Evolutionary conservation across 768 basidiomycete species (phyloP).

Genomic region (Gyrodon lividus): DNA sequence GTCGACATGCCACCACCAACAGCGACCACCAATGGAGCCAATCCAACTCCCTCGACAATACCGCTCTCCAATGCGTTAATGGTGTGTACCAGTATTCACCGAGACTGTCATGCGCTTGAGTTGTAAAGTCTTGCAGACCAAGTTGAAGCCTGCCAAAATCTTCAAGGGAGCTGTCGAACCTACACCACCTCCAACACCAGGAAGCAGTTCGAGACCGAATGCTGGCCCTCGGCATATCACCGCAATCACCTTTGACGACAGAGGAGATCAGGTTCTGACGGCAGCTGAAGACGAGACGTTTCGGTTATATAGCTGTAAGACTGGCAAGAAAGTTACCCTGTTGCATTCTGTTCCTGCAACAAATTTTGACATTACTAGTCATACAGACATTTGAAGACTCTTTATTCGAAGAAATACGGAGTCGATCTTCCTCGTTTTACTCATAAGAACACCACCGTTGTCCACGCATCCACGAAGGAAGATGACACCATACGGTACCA

Average conservation of each 20-base stretch:
- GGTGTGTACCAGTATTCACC: constrained; percentile 34
- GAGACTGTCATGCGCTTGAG: background rate
- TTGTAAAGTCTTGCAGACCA: constrained; percentile 43
- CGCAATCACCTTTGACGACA: constrained; percentile 87
- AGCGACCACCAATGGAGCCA: constrained; percentile 35
- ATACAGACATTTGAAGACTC: constrained; percentile 66
- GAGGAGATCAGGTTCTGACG: constrained; percentile 83
- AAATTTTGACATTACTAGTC: constrained; percentile 26
- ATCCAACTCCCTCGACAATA: constrained; percentile 34
- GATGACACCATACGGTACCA: constrained; percentile 95
- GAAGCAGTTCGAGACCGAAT: constrained; percentile 34
- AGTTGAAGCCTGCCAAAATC: constrained; percentile 86
- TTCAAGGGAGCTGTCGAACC: constrained; percentile 78
- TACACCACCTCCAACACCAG: constrained; percentile 46
- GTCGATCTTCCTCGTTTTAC: constrained; percentile 94
- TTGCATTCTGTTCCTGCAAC: constrained; percentile 14
- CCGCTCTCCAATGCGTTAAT: constrained; percentile 49
- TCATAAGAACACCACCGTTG: constrained; percentile 79
- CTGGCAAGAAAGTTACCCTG: constrained; percentile 80
- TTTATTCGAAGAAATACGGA: constrained; percentile 96
- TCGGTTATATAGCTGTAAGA: constrained; percentile 82
- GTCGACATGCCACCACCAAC: constrained; percentile 38
- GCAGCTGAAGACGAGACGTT: constrained; percentile 93
- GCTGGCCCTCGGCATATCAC: constrained; percentile 74
- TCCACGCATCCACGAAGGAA: constrained; percentile 93